Conservation (phyloP, 208 protist species). For the Leishmania lainsoni region DNA sequence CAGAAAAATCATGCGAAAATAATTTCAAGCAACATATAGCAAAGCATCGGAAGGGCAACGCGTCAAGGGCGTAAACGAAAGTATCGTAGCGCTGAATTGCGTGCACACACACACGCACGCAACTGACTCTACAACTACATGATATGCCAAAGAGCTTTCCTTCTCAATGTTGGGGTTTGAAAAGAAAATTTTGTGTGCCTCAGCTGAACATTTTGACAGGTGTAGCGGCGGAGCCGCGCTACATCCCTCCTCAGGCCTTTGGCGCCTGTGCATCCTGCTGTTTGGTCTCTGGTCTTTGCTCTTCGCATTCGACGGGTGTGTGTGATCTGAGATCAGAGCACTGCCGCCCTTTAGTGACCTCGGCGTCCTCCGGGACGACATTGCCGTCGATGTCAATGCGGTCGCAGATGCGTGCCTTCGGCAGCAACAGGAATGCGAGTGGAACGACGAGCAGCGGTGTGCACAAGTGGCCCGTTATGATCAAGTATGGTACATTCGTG, state of each 20-base stretch:
- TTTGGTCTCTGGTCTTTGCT: neutral
- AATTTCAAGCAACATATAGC: neutral
- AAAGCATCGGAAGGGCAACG: neutral
- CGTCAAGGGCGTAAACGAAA: neutral
- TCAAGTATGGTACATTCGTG: conserved; percentile 55
- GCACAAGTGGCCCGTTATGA: conserved; percentile 65
- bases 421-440: conserved; percentile 65
- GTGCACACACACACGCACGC: neutral
- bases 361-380: conserved; percentile 34
- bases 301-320: neutral
- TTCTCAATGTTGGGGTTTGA: neutral
- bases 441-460: conserved; percentile 64
- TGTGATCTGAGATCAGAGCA: neutral
- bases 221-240: neutral
- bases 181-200: neutral
- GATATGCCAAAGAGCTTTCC: neutral
- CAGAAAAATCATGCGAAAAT: neutral
- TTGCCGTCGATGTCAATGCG: conserved; percentile 44
- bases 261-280: neutral
- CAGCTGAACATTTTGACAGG: no score
- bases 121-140: neutral
- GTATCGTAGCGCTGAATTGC: neutral
- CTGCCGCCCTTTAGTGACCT: conserved; percentile 1
- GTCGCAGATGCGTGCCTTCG: conserved; percentile 52
- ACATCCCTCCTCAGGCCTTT: neutral